Conservation (phyloP, 129 eudicot species). For the Pittosporum tobira region DNA sequence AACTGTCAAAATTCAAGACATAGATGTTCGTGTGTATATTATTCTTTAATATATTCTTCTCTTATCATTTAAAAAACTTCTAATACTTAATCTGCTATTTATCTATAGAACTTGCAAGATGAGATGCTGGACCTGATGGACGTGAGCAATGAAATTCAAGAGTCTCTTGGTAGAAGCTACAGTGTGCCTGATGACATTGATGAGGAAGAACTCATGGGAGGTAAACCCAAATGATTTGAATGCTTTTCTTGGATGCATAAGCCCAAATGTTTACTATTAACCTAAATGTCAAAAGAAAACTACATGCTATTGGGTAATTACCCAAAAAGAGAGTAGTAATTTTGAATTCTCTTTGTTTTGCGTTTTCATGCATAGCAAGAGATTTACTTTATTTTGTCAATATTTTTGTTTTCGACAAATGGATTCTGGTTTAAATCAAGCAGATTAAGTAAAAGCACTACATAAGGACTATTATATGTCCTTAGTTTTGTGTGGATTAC, state of each 20-base stretch:
- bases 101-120: constrained; percentile 80
- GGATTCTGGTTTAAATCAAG: too few relatives aligned
- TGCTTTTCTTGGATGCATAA: background rate
- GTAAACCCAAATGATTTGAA: constrained; percentile 27
- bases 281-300: background rate
- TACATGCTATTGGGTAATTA: too few relatives aligned
- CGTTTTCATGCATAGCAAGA: too few relatives aligned
- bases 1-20: constrained; percentile 87
- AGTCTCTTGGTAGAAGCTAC: constrained; percentile 91
- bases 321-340: background rate
- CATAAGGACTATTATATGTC: too few relatives aligned
- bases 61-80: background rate
- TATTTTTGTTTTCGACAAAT: too few relatives aligned
- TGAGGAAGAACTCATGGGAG: constrained; percentile 98
- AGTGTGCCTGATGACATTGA: constrained; percentile 94
- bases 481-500: background rate
- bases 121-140: constrained; percentile 99
- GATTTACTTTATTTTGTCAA: too few relatives aligned
- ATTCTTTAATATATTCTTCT: background rate
- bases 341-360: background rate
- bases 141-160: constrained; percentile 92
- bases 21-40: constrained; percentile 67
- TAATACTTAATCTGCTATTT: background rate
- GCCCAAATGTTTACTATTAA: background rate
- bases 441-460: too few relatives aligned